These are phyloP conservation scores for Cucurbita moschata DNA, from an alignment of 306 rosid genomes.

Conservation along the genomic window DNA sequence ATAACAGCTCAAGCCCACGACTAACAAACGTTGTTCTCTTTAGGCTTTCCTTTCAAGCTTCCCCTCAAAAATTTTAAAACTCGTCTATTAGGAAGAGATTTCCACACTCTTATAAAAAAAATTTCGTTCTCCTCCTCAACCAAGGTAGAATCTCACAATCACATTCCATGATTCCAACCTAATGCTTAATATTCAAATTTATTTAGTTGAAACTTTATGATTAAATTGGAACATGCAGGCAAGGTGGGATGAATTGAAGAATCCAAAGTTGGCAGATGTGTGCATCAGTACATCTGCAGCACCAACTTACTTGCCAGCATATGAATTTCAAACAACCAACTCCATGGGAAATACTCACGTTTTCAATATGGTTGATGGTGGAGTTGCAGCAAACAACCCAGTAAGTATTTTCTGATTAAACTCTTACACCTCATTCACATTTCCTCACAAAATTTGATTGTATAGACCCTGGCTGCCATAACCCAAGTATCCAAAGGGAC, in stretches of 20 bases:
- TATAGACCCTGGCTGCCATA: constrained; percentile 21
- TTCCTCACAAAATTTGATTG: background rate
- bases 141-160: too few species aligned
- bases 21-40: too few species aligned
- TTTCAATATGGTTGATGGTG: background rate
- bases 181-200: too few species aligned
- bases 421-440: background rate
- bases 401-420: background rate
- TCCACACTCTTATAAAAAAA: too few species aligned
- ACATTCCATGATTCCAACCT: too few species aligned
- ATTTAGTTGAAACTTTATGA: too few species aligned
- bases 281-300: background rate
- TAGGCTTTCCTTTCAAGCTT: too few species aligned
- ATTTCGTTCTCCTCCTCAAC: too few species aligned
- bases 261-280: background rate
- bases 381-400: background rate
- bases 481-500: constrained; percentile 13
- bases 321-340: background rate
- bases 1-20: too few species aligned
- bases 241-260: background rate
- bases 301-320: background rate
- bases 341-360: background rate
- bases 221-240: background rate
- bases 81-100: too few species aligned
- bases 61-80: too few species aligned